A percentile compares a stretch with the other conserved stretches of the same genome.
phyloP scores from a whole-genome alignment of 768 basidiomycete genomes.

The Melanogaster broomeanus region DNA sequence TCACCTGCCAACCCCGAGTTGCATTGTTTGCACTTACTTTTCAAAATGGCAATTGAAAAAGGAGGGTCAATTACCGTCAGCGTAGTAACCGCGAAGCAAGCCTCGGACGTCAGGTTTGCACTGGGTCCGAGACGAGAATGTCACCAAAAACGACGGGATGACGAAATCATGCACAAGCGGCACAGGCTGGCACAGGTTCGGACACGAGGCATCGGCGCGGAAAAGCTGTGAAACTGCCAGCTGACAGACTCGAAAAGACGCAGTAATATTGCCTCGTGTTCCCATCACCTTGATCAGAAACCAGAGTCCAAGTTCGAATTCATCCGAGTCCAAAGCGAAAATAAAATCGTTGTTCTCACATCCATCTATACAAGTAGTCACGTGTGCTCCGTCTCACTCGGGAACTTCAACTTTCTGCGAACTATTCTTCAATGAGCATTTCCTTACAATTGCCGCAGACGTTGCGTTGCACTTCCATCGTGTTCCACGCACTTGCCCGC shows the following conservation, averaged over 20 bases:
- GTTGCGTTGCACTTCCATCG: neutral
- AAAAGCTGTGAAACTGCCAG: constrained; percentile 10
- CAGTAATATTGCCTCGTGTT: constrained; percentile 9
- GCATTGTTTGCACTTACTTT: constrained; percentile 25
- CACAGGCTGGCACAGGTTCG: neutral
- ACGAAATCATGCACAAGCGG: constrained; percentile 20
- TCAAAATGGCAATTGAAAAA: constrained; percentile 12
- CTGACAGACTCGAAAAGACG: constrained; percentile 8
- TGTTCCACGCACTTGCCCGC: neutral
- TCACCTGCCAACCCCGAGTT: constrained; percentile 28
- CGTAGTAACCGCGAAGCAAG: constrained; percentile 14
- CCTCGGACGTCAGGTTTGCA: constrained; percentile 14
- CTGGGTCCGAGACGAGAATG: constrained; percentile 18
- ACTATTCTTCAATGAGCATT: neutral
- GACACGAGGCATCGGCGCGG: constrained; percentile 25
- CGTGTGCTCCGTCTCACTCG: too few relatives aligned
- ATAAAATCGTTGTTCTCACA: too few relatives aligned
- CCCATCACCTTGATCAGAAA: neutral
- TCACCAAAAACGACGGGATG: constrained; percentile 5
- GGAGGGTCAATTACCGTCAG: constrained; percentile 22
- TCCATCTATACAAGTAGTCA: too few relatives aligned
- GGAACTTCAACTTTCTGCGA: too few relatives aligned
- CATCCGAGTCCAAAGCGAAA: constrained; percentile 1
- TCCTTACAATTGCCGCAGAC: neutral
- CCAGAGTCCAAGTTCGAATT: too few relatives aligned